Conservation (phyloP, 768 basidiomycete species). For the Melanogaster broomeanus region DNA sequence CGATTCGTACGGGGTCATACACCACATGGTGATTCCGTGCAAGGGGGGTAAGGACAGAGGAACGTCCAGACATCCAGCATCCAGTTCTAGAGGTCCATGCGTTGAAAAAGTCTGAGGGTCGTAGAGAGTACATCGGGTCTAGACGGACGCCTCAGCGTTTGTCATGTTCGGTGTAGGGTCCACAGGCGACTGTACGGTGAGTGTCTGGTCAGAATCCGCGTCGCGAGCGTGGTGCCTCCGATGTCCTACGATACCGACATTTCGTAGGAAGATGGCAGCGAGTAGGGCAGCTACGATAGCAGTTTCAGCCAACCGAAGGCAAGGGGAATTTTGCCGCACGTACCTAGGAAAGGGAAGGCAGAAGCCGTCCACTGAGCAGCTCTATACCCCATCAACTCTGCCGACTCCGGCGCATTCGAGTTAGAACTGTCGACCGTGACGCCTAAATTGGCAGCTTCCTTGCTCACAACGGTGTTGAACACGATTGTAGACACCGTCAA, state of each 20-base stretch:
- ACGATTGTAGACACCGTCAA: conserved; percentile 74
- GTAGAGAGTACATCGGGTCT: too few species aligned
- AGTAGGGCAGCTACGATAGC: conserved; percentile 29
- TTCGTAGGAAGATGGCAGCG: conserved; percentile 38
- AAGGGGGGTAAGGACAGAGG: too few species aligned
- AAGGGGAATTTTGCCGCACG: background rate
- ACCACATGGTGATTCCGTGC: too few species aligned
- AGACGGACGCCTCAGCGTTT: too few species aligned
- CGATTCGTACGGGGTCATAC: too few species aligned
- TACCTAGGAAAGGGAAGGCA: conserved; percentile 63
- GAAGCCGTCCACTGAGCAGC: conserved; percentile 67
- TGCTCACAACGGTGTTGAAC: conserved; percentile 52
- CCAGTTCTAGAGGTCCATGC: too few species aligned
- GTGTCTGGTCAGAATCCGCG: conserved; percentile 23
- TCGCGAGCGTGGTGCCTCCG: conserved; percentile 3
- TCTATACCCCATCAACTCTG: conserved; percentile 55
- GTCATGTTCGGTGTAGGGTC: too few species aligned
- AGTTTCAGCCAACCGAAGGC: background rate
- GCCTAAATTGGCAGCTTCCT: conserved; percentile 33
- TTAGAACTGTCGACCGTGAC: conserved; percentile 30
- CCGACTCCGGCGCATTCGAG: conserved; percentile 32
- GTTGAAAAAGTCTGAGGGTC: too few species aligned
- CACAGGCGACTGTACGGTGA: conserved; percentile 8
- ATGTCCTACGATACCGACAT: conserved; percentile 43
- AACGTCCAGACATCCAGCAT: too few species aligned